These are phyloP conservation scores for Entomortierella beljakovae DNA, from an alignment of 192 early-diverging fungal species.

Conservation along the genomic window DNA sequence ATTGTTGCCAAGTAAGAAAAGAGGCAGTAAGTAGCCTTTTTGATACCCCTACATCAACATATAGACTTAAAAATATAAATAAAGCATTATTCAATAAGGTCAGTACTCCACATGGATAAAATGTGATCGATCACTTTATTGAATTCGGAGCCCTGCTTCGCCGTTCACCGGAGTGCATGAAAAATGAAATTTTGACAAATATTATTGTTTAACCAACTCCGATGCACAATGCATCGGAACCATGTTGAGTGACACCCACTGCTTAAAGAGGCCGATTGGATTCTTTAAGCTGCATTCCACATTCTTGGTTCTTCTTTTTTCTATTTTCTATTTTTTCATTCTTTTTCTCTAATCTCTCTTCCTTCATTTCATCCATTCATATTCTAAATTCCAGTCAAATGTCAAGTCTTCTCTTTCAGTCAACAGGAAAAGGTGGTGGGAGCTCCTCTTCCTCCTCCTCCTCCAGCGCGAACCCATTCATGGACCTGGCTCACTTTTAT, in stretches of 20 bases:
- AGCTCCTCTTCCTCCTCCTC: conserved; percentile 23
- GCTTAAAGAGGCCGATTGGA: neutral
- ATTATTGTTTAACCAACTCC: no score
- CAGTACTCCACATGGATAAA: no score
- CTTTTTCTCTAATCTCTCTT: neutral
- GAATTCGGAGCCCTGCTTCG: neutral
- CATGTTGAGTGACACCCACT: neutral
- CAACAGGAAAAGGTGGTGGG: conserved; percentile 16
- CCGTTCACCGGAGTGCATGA: neutral
- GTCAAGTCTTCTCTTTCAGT: conserved; percentile 37
- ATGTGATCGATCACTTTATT: no score
- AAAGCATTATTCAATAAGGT: neutral
- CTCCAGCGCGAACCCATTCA: conserved; percentile 27
- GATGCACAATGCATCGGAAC: conserved; percentile 1
- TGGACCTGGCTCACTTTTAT: conserved; percentile 42
- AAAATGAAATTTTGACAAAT: no score
- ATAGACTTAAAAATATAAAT: neutral
- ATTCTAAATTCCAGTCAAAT: conserved; percentile 1
- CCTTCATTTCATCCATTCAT: conserved; percentile 2
- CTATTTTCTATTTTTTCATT: neutral
- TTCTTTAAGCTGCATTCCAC: neutral
- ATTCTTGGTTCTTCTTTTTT: neutral
- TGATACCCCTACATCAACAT: neutral
- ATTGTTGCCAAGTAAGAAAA: conserved; percentile 43
- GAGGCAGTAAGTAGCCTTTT: neutral